These are phyloP conservation scores for Mangifera indica DNA, from an alignment of 345 rosid species.

Conservation along the genomic window DNA sequence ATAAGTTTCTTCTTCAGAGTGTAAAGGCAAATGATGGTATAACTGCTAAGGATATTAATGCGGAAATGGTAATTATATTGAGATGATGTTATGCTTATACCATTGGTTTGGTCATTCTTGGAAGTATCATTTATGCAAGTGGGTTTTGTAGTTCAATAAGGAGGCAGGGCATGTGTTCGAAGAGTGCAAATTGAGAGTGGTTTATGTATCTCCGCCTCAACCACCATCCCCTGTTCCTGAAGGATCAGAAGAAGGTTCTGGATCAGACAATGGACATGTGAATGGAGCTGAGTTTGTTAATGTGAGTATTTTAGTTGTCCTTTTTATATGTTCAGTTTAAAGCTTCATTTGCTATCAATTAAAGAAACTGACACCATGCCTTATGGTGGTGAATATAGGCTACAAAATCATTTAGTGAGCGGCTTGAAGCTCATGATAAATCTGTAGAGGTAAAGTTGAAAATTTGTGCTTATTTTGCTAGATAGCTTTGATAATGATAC, in stretches of 20 bases:
- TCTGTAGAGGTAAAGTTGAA: conserved; percentile 45
- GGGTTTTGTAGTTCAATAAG: conserved; percentile 58
- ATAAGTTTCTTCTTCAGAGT: conserved; percentile 80
- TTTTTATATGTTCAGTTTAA: not conserved
- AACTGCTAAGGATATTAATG: conserved; percentile 55
- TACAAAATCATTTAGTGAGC: conserved; percentile 40
- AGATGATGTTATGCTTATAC: not conserved
- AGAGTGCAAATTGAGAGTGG: conserved; percentile 72
- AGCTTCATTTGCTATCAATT: not conserved
- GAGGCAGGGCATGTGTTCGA: conserved; percentile 70
- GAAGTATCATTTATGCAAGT: conserved; percentile 5
- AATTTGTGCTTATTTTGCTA: not conserved
- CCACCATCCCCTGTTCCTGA: conserved; percentile 79
- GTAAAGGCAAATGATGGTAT: conserved; percentile 51
- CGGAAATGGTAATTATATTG: conserved; percentile 57
- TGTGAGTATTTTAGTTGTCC: conserved; percentile 37
- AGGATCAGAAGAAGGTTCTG: conserved; percentile 75
- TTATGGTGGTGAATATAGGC: conserved; percentile 39
- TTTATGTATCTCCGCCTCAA: conserved; percentile 69
- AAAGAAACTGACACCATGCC: conserved; percentile 11
- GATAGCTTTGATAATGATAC: conserved; percentile 4
- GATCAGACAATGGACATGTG: conserved; percentile 54
- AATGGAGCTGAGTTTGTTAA: conserved; percentile 47
- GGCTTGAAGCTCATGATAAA: conserved; percentile 50
- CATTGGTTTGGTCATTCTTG: conserved; percentile 8